Conservation (phyloP, 2,329 filamentous ascomycete species). For the Fusarium concolor region DNA sequence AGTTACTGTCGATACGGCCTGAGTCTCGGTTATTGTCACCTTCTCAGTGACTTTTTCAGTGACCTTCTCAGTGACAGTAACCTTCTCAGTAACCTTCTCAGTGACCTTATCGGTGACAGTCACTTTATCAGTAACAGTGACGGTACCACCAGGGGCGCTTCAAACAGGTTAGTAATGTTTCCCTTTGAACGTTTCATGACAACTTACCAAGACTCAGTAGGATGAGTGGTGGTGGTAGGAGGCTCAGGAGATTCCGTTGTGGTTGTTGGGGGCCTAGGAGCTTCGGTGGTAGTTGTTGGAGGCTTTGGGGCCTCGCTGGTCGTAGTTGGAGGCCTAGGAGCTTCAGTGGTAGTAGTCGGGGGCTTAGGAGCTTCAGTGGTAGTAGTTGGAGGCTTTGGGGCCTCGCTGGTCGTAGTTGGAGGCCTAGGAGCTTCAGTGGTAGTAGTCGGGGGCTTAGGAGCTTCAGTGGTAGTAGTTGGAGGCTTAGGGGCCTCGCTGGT, state of each 20-base stretch:
- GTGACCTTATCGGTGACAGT: no score
- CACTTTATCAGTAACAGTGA: constrained; percentile 5
- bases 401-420: constrained; percentile 3
- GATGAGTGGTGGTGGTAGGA: not conserved
- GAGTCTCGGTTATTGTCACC: constrained; percentile 11
- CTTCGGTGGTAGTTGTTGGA: constrained; percentile 1
- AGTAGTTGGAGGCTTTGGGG: constrained; percentile 1
- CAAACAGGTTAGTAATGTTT: not conserved
- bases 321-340: not conserved
- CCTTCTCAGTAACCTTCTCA: not conserved
- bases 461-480: not conserved
- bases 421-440: not conserved
- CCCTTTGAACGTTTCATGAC: not conserved
- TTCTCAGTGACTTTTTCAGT: constrained; percentile 8
- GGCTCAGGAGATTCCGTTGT: not conserved
- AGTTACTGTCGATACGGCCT: constrained; percentile 5
- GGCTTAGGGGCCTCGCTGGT: not conserved
- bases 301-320: not conserved
- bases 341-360: not conserved
- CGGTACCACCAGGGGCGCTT: constrained; percentile 9
- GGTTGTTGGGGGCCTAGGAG: not conserved
- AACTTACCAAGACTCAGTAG: constrained; percentile 25
- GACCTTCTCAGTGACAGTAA: constrained; percentile 8
- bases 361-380: not conserved
- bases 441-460: not conserved